phyloP scores from a whole-genome alignment of 2,329 filamentous ascomycete species.

The Botrytis fabae region DNA sequence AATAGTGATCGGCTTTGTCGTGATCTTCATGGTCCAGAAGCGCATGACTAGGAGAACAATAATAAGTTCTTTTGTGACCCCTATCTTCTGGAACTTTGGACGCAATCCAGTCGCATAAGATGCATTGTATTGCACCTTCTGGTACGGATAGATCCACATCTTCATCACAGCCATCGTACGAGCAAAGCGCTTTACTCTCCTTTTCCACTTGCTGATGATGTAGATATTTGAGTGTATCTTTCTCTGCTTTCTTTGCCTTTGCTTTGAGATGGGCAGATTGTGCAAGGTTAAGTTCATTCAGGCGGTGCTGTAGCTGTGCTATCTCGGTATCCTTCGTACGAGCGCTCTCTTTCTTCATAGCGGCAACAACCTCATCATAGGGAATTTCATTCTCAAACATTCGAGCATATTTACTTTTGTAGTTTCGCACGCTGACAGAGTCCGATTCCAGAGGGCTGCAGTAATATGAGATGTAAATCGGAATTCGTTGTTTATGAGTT shows the following conservation, averaged over 20 bases:
- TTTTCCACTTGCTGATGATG: constrained; percentile 25
- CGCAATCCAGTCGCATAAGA: constrained; percentile 37
- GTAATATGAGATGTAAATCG: constrained; percentile 36
- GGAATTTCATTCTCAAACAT: constrained; percentile 34
- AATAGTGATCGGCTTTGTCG: constrained; percentile 6
- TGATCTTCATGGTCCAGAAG: constrained; percentile 12
- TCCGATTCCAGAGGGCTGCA: constrained; percentile 31
- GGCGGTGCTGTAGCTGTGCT: constrained; percentile 25
- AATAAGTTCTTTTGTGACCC: constrained; percentile 29
- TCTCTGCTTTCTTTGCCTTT: constrained; percentile 36
- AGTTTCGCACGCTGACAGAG: constrained; percentile 31
- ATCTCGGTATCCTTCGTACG: constrained; percentile 29
- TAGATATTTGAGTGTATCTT: constrained; percentile 27
- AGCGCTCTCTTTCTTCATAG: constrained; percentile 36
- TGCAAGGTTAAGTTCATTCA: constrained; percentile 37
- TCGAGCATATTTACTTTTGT: constrained; percentile 38
- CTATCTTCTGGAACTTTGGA: constrained; percentile 27
- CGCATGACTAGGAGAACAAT: constrained; percentile 37
- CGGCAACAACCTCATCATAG: constrained; percentile 34
- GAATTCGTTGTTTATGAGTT: constrained; percentile 32
- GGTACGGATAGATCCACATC: constrained; percentile 32
- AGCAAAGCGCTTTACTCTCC: constrained; percentile 29
- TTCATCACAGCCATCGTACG: constrained; percentile 30
- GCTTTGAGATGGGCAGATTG: constrained; percentile 37
- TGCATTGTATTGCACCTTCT: constrained; percentile 34